These are phyloP conservation scores for Aphanocladium album DNA, from an alignment of 2,329 filamentous ascomycete species.

Conservation along the genomic window DNA sequence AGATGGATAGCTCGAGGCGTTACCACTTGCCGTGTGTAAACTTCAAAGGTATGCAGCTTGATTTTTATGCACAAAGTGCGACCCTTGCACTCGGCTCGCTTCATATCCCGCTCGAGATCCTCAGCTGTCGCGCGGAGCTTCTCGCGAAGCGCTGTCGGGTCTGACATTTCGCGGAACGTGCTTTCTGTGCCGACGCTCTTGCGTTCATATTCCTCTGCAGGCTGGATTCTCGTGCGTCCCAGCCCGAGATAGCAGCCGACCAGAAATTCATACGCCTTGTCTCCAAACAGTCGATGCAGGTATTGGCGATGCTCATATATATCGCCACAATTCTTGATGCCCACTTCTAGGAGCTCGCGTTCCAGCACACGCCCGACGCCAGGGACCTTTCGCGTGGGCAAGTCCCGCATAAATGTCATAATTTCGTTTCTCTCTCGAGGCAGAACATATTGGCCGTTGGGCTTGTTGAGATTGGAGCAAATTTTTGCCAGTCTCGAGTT, in stretches of 20 bases:
- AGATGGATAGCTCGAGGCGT: constrained; percentile 65
- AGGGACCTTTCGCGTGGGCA: constrained; percentile 88
- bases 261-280: constrained; percentile 85
- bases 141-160: constrained; percentile 61
- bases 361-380: constrained; percentile 93
- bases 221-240: constrained; percentile 78
- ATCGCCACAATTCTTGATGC: constrained; percentile 82
- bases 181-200: constrained; percentile 94
- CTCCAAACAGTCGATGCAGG: constrained; percentile 74
- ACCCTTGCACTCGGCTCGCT: constrained; percentile 75
- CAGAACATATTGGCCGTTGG: constrained; percentile 83
- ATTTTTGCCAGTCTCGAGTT: constrained; percentile 96
- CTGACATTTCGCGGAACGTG: constrained; percentile 78
- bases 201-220: constrained; percentile 81
- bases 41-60: constrained; percentile 91
- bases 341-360: constrained; percentile 81
- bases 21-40: constrained; percentile 75
- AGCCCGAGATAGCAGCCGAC: constrained; percentile 80
- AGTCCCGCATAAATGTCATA: constrained; percentile 76
- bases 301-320: constrained; percentile 73
- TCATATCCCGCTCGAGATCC: constrained; percentile 81
- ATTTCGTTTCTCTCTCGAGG: constrained; percentile 68
- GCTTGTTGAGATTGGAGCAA: constrained; percentile 91
- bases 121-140: constrained; percentile 79
- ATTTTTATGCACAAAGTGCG: constrained; percentile 89